phyloP scores from a whole-genome alignment of 73 alveolate species.

The Paramecium pentaurelia region DNA sequence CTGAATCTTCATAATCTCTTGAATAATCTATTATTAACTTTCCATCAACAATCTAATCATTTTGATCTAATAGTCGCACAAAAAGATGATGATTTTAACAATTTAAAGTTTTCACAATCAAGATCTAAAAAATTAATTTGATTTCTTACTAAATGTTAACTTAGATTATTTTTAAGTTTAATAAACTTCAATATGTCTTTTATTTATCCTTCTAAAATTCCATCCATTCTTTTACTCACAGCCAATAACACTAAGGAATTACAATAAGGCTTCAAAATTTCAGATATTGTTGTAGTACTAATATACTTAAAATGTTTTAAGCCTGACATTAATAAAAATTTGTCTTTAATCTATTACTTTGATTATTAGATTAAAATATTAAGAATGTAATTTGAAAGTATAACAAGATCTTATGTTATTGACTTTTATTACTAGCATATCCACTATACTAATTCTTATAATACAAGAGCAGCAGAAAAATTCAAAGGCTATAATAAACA shows the following conservation, averaged over 20 bases:
- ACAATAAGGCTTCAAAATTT: not conserved
- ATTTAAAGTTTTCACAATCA: not conserved
- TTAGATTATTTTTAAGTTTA: not conserved
- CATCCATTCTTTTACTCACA: not conserved
- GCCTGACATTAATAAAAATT: not conserved
- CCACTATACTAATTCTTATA: not conserved
- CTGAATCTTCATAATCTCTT: not conserved
- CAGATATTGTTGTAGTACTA: not conserved
- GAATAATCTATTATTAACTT: not conserved
- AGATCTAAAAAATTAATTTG: not conserved
- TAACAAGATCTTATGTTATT: not conserved
- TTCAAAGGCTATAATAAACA: not conserved
- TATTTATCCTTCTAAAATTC: slow-evolving; percentile 23
- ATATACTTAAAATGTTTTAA: not conserved
- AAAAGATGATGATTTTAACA: not conserved
- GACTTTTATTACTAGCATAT: not conserved
- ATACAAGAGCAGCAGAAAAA: not conserved
- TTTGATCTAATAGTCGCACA: not conserved
- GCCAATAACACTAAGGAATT: not conserved
- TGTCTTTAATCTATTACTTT: not conserved
- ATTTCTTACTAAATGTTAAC: not conserved
- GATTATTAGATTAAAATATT: not conserved
- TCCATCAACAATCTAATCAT: not conserved
- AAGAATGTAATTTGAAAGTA: not conserved
- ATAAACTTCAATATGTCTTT: not conserved